Base-by-base conservation (phyloP, 2,329 filamentous ascomycete genomes). In the Apiospora marii region DNA sequence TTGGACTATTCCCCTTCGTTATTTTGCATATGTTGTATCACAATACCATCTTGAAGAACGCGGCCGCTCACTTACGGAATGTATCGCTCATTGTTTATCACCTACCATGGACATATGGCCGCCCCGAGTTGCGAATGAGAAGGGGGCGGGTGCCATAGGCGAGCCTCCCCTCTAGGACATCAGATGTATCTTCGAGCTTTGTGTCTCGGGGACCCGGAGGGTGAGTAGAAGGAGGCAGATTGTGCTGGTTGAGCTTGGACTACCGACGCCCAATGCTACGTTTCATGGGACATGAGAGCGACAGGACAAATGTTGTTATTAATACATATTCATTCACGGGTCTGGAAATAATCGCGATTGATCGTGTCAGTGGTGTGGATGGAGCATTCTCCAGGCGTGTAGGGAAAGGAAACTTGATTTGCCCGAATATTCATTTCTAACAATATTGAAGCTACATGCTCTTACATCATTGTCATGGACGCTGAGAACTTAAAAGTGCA, bases 201-300 rank as follows among this genome's bases (percentile, higher is more conserved):
- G 58, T 10, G 58, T 41, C 30, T 64, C 58, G 8, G 58, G 30
- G 30, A 14, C 22, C 19, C 13, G 58, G 19, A 41, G 58, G 19
- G 34, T 4, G 58, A n/a, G 34, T 4, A 34, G 34, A 34, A 22
- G 30, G 19, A 64, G 58, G 34, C 34, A 64, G 34, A 64, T 64
- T 64, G 34, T 41, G 58, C 58, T 64, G 34, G 34, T 41, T 14
- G 58, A 64, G 58, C 58, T 41, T 64, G 58, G 58, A 24, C 22
- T 12, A 22, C 5, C 58, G 30, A 5, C 34, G 30, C n/a, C 58
- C 58, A 34, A 64, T 41, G 30, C 34, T 64, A 64, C 19, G 58
- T 64, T 41, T 41, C 58, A 64, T 64, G 58, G 58, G 58, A 13
- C 13, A 64, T 44, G 70, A 73, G 64, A 73, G 72, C 70, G 43